Base-by-base conservation (phyloP, 768 basidiomycete species). In the Termitomyces heimii region DNA sequence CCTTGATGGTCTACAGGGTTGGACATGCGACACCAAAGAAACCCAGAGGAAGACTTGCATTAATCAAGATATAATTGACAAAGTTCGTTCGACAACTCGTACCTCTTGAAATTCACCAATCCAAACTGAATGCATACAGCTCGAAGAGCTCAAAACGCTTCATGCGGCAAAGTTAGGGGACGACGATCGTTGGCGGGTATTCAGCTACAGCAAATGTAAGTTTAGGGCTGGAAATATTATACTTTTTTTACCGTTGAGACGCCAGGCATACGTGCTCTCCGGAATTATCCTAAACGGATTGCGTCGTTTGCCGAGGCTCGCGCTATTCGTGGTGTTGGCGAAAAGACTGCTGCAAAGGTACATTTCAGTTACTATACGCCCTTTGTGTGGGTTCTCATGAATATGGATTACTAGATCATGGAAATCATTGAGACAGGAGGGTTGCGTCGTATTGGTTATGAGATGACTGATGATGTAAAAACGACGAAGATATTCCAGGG, bases 381-480 rank as follows among this genome's bases (percentile, higher is more conserved):
- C 24, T 37, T 16, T 39, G 26, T 26, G 60, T 51, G 37, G 31
- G 26, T 40, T 7, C 32, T 51, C n/a, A 50, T 35, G 0, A 12
- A 18, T 31, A 29, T 40, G 28, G 18, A 37, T 37, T 4, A 0
- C 28, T 56, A 92, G 91, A 90, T 93, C 53, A 83, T 83, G 77
- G 92, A 94, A 68, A 92, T 94, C 29, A 64, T 92, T 26, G 67
- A 84, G 56, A 92, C 91, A 0, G 92, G 92, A 0, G 72, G 78
- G n/a, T 74, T 92, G 31, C 75, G 76, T 22, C 82, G 91, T 16
- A 85, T 94, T 55, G 71, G 70, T 34, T 85, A 84, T 56, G 89
- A 89, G 67, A 76, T 72, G 24, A 87, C 85, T 1, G 83, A 81
- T 35, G 88, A 89, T 51, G 76, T 89, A 1, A 67, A 73, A 39